Evolutionary conservation across 345 rosid genomes (phyloP).

Genomic region (Citrus cavaleriei): DNA sequence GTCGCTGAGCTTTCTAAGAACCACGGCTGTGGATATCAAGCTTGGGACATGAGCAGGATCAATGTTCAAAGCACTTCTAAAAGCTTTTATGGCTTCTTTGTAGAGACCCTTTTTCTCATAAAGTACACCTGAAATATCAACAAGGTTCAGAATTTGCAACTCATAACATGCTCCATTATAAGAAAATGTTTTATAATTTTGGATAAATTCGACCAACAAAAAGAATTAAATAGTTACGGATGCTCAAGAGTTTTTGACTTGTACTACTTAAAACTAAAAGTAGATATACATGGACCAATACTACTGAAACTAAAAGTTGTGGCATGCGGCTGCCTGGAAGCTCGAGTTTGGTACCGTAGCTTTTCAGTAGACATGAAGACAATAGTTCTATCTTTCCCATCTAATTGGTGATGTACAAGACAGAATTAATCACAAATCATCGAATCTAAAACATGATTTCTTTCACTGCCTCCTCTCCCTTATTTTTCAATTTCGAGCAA

Average conservation of each 20-base stretch:
- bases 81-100: slow-evolving; percentile 60
- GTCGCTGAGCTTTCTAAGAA: slow-evolving; percentile 38
- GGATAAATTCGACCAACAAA: not conserved
- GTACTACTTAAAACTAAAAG: not conserved
- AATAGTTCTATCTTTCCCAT: not conserved
- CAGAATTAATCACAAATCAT: not conserved
- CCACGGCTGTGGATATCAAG: slow-evolving; percentile 57
- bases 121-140: slow-evolving; percentile 43
- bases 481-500: not conserved
- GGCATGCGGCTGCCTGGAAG: not conserved
- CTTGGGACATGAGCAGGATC: slow-evolving; percentile 65
- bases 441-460: not conserved
- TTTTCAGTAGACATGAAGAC: not conserved
- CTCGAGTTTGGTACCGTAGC: not conserved
- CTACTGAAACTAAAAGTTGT: not conserved
- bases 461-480: not conserved
- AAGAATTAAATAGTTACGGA: not conserved
- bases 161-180: not conserved
- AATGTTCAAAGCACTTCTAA: slow-evolving; percentile 46
- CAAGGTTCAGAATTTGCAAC: not conserved
- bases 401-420: not conserved
- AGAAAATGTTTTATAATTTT: not conserved
- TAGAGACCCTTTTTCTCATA: slow-evolving; percentile 44
- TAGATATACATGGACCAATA: not conserved
- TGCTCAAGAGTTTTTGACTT: not conserved